Evolutionary conservation across 2,329 filamentous ascomycete species (phyloP), one percentile per base, ranked within the genome.

Genomic region (Ceratocystis cubensis): DNA sequence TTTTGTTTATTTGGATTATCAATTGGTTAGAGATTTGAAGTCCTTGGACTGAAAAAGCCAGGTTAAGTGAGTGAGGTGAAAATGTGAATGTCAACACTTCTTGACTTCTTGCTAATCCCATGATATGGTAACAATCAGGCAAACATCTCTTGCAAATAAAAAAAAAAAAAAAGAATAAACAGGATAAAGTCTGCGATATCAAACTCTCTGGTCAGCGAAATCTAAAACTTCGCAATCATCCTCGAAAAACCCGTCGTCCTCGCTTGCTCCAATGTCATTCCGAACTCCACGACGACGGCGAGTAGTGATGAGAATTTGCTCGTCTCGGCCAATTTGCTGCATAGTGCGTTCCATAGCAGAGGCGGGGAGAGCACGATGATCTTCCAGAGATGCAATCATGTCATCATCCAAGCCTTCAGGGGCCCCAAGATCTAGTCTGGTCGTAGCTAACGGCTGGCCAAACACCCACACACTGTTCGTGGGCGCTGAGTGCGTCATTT

Each of bases 161-260:
- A 56, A 64, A 45, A 28, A 37, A 48, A 44, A 50, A 28, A 61
- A 67, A 46, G 22, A 63, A 56, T 5, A 50, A 3, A 56, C 25
- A 37, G 15, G 44, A 53, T 13, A 28, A 5, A 15, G 7, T 17
- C 5, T n/a, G 13, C 20, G 25, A 22, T 20, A 41, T 65, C 22
- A 69, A 33, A 67, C 65, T 73, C 84, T 78, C 75, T 87, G 84
- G 71, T 85, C 84, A 28, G 91, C 89, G 81, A 94, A 95, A 76
- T 96, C 91, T 69, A 96, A 81, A 67, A 96, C 88, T 74, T 96
- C 91, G 71, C 89, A 94, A 73, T 95, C 91, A 73, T 96, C 90
- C 76, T 96, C 91, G 72, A 96, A 96, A 75, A 96, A 95, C 1
- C 88, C 88, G 66, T 87, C 85, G 67, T 89, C 61, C n/a, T 65